Base-by-base conservation (phyloP, 2,329 filamentous ascomycete species). In the Alternaria sp. region DNA sequence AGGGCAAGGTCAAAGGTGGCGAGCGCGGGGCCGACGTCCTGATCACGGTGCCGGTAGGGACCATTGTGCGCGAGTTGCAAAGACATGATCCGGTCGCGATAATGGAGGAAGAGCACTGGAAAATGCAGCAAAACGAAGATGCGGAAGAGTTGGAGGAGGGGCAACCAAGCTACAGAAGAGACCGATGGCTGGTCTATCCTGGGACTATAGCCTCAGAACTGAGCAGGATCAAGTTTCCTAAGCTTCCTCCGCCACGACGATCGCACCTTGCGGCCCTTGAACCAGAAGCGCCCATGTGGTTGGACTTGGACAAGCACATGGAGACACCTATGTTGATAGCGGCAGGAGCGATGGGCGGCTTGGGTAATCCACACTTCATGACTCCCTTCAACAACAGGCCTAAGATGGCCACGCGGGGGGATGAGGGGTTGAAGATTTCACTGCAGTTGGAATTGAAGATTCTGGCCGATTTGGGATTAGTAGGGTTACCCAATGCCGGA, bases 321-420 rank as follows among this genome's bases (percentile, higher is more conserved):
- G 88, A 92, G 5, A 87, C 88, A 48, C 95, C 95, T 0, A 89
- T 97, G 66, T 84, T 99, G 25, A 87, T 99, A 11, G 92, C 93
- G 1, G 90, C 92, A 0, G 95, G 95, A 8, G 94, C 93, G 5
- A 87, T 96, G 62, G 95, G 95, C 9, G 95, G 95, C 0, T 80
- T 97, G 8, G 95, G 95, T 11, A 99, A 99, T 74, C 92, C 95
- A 5, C 93, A 97, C 78, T 99, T 98, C 74, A 87, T 92, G 32
- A 91, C 92, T 5, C 90, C 90, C 56, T 86, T 89, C n/a, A 85
- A 88, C 51, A 86, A 88, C 4, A 86, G 90, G 43, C 95, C 95
- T 1, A 90, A 94, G 71, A 97, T 94, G 77, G 95, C 94, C 6
- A 97, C 93, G 1, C 91, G 89, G 68, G 95, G 95, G 43, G 92